Evolutionary conservation across 495 filamentous ascomycete genomes (phyloP).

Genomic region (Aspergillus campestris): DNA sequence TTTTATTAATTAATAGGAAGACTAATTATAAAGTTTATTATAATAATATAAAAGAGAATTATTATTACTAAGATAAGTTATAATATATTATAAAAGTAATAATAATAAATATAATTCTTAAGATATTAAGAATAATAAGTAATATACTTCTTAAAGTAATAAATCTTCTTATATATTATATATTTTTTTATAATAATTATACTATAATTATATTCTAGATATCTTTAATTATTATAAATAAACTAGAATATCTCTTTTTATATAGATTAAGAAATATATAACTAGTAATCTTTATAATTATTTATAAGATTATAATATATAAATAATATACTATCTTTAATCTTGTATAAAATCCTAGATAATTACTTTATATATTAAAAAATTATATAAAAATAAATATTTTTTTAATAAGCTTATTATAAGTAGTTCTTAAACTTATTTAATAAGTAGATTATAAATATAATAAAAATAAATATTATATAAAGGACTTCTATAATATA

Average conservation of each 20-base stretch:
- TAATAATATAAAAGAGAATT: not conserved
- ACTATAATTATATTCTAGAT: not conserved
- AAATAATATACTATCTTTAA: no score
- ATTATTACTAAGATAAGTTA: not conserved
- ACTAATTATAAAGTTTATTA: not conserved
- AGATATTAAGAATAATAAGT: not conserved
- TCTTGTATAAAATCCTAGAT: no score
- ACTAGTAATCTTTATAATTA: no score
- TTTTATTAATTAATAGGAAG: not conserved
- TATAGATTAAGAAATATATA: not conserved
- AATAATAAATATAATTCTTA: not conserved
- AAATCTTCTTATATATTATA: not conserved
- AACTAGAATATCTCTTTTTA: not conserved
- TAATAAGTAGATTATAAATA: not conserved
- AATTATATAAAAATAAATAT: no score
- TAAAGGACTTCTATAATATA: conserved; percentile 1
- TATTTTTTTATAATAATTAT: not conserved
- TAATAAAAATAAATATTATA: conserved; percentile 1
- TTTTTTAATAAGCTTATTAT: no score
- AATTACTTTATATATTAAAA: no score
- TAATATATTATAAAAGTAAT: not conserved
- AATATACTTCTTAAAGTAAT: not conserved
- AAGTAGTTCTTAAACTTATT: no score
- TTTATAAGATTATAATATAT: no score
- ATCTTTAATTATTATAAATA: not conserved